Evolutionary conservation across 768 basidiomycete species (phyloP).

Genomic region (Krasilnikovozyma curviuscula): DNA sequence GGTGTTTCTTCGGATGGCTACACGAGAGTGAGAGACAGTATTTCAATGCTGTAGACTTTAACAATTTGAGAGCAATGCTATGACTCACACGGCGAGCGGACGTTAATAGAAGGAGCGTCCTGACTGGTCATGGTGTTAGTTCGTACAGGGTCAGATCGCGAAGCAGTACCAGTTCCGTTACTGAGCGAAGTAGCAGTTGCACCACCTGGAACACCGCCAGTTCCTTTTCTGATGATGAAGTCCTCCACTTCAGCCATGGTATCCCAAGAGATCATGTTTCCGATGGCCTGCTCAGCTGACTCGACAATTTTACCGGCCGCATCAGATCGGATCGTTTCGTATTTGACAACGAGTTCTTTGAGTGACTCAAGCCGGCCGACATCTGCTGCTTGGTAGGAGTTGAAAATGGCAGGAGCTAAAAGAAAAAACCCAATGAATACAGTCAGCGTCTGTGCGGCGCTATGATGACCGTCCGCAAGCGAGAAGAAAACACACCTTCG

Average conservation of each 20-base stretch:
- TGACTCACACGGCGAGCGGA: background rate
- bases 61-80: background rate
- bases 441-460: too few species aligned
- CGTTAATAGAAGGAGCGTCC: background rate
- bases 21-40: constrained; percentile 1
- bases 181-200: background rate
- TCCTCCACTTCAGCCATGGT: constrained; percentile 21
- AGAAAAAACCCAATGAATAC: too few species aligned
- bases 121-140: constrained; percentile 3
- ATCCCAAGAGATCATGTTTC: constrained; percentile 22
- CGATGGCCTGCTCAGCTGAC: constrained; percentile 21
- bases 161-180: constrained; percentile 3
- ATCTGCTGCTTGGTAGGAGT: constrained; percentile 22
- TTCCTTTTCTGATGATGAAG: constrained; percentile 12
- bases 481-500: too few species aligned
- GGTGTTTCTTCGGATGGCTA: background rate
- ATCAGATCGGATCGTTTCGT: constrained; percentile 23
- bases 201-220: background rate
- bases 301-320: constrained; percentile 20
- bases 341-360: constrained; percentile 25
- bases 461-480: too few species aligned
- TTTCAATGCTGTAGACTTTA: background rate
- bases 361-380: constrained; percentile 19
- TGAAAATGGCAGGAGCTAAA: constrained; percentile 24
- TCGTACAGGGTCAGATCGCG: too few species aligned